Conservation (phyloP, 2,329 filamentous ascomycete genomes). For the Penicillium sp. region DNA sequence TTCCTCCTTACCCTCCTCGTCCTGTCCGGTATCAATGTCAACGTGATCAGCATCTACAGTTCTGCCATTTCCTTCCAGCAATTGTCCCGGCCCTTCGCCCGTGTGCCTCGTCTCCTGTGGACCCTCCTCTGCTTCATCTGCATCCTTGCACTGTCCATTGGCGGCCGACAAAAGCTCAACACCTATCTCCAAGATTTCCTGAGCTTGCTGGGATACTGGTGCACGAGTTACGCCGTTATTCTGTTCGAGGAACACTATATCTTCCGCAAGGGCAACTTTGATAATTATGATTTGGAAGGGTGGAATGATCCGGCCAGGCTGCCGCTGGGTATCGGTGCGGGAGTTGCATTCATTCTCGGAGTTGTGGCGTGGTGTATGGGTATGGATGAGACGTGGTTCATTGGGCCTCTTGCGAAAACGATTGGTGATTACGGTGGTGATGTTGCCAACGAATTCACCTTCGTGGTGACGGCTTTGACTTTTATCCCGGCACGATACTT, state of each 20-base stretch:
- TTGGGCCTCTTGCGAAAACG: constrained; percentile 47
- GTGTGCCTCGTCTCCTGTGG: constrained; percentile 52
- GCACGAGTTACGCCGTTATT: constrained; percentile 52
- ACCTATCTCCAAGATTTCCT: constrained; percentile 51
- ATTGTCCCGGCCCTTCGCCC: constrained; percentile 45
- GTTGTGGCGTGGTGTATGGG: constrained; percentile 56
- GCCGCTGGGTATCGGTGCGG: constrained; percentile 48
- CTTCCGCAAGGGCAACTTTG: constrained; percentile 46
- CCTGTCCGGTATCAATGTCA: constrained; percentile 40
- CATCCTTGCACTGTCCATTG: constrained; percentile 49
- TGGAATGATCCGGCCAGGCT: constrained; percentile 50
- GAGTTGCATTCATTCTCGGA: constrained; percentile 48
- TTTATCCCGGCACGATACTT: constrained; percentile 52
- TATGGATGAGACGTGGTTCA: constrained; percentile 61
- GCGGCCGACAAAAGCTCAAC: constrained; percentile 46
- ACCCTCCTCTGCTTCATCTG: constrained; percentile 48
- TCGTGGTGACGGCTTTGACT: constrained; percentile 50
- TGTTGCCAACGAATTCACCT: constrained; percentile 55
- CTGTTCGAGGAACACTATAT: constrained; percentile 52
- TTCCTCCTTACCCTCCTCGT: constrained; percentile 40
- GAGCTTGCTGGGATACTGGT: constrained; percentile 53
- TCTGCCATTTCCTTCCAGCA: constrained; percentile 38
- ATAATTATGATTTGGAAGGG: constrained; percentile 51
- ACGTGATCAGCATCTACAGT: constrained; percentile 47
- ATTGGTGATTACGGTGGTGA: constrained; percentile 52